Base-by-base conservation (phyloP, 192 early-diverging fungal species). In the Podila verticillata region DNA sequence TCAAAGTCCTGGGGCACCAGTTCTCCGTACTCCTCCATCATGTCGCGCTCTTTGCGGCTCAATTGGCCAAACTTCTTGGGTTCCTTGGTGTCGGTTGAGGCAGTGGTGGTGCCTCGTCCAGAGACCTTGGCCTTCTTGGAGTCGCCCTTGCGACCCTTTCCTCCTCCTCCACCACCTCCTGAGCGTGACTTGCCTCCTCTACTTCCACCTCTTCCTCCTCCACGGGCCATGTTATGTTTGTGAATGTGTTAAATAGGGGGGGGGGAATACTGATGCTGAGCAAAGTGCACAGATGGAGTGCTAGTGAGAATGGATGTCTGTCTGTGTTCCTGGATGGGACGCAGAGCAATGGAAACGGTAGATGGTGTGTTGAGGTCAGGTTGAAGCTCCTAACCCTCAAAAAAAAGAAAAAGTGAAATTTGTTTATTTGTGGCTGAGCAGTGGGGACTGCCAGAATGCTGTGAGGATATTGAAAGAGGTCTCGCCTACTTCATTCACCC, bases 21-120 rank as follows among this genome's bases (percentile, higher is more conserved):
- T 67, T 93, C 91, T 60, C 92, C 92, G 70, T 93, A 93, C 39
- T 93, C 92, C 48, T 90, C 85, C 63, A 93, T 85, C 70, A 89
- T 81, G 10, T 84, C 82, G 22, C 83, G 78, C 57, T 88, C 75
- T 63, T 85, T 85, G 54, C 87, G 66, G 19, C 82, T 85, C 5
- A 88, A 47, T n/a, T 83, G 82, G 26, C 84, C 84, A 65, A 79
- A 85, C 47, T 85, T 85, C 51, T 79, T 73, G 36, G 82, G 73
- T 5, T 51, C 73, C 22, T 83, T 84, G 19, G 61, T 80, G 10
- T 82, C 74, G 20, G 79, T 63, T 10, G 73, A 17, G 3, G 81
- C 24, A 65, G 73, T 68, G 20, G 69, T 62, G 39, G 82, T 80
- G 15, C 77, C 70, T 39, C 77, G 58, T 22, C 77, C 77, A 22